These are phyloP conservation scores for Candida dendrica DNA, from an alignment of 805 yeast genomes.

Conservation along the genomic window DNA sequence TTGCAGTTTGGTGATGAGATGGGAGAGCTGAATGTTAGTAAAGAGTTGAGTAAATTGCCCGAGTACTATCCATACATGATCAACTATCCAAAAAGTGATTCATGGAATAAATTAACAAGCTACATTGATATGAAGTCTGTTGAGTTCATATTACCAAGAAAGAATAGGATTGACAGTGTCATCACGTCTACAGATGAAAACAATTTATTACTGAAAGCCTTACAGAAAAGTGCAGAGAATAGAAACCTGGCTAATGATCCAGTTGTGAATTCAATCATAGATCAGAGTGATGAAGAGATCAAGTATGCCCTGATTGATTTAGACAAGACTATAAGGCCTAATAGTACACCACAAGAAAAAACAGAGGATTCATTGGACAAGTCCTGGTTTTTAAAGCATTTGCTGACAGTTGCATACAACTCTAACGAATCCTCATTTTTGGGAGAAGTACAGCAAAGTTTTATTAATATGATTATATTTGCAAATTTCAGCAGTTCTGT, in stretches of 20 bases:
- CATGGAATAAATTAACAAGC: slow-evolving; percentile 18
- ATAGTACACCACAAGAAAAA: slow-evolving; percentile 29
- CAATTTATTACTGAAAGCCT: slow-evolving; percentile 28
- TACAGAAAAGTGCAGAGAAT: slow-evolving; percentile 23
- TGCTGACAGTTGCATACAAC: slow-evolving; percentile 22
- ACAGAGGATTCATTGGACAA: slow-evolving; percentile 53
- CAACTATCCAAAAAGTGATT: slow-evolving; percentile 27
- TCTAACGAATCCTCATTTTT: slow-evolving; percentile 25
- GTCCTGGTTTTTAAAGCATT: slow-evolving; percentile 46
- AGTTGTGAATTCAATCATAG: slow-evolving; percentile 24
- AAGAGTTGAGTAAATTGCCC: slow-evolving; percentile 22
- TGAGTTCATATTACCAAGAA: slow-evolving; percentile 19
- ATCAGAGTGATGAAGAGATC: slow-evolving; percentile 28
- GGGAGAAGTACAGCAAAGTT: slow-evolving; percentile 51
- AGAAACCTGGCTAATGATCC: slow-evolving; percentile 25
- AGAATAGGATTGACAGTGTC: slow-evolving; percentile 30
- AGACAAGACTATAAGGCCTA: slow-evolving; percentile 29
- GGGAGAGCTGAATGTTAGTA: slow-evolving; percentile 25
- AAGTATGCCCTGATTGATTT: slow-evolving; percentile 36
- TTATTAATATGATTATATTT: slow-evolving; percentile 39
- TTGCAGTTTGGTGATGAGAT: slow-evolving; percentile 20
- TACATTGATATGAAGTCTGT: slow-evolving; percentile 21
- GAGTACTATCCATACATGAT: slow-evolving; percentile 32
- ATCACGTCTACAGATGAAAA: slow-evolving; percentile 46
- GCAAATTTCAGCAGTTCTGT: slow-evolving; percentile 58